Conservation (phyloP, 1,139 yeast species). For the Nadsonia commutata region DNA sequence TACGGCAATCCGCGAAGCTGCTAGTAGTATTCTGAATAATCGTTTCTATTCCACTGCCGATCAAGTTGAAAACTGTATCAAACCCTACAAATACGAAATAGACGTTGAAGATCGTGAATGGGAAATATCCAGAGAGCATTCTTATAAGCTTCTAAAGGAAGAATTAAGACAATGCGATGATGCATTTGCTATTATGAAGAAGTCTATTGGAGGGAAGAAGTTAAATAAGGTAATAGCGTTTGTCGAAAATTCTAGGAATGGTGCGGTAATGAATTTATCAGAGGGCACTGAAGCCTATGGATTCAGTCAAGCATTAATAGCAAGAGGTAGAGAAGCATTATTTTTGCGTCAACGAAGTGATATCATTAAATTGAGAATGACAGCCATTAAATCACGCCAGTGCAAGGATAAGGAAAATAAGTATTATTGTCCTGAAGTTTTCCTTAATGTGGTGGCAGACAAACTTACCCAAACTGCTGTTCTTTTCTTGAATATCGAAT, state of each 20-base stretch:
- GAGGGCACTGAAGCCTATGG: constrained; percentile 52
- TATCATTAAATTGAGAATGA: constrained; percentile 59
- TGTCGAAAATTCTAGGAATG: constrained; percentile 32
- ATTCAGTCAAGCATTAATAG: constrained; percentile 55
- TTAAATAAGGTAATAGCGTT: constrained; percentile 70
- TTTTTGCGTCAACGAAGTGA: constrained; percentile 66
- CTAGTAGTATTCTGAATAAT: constrained; percentile 58
- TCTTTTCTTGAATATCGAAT: constrained; percentile 80
- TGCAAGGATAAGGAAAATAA: constrained; percentile 72
- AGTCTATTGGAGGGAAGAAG: constrained; percentile 68
- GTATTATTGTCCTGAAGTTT: constrained; percentile 87
- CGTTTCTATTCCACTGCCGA: constrained; percentile 88
- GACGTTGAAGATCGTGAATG: constrained; percentile 95
- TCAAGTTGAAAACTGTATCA: constrained; percentile 95
- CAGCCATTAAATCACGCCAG: constrained; percentile 56
- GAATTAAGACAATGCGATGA: constrained; percentile 74
- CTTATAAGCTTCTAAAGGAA: constrained; percentile 59
- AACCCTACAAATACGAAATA: constrained; percentile 93
- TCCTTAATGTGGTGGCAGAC: constrained; percentile 81
- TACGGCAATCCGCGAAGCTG: constrained; percentile 72
- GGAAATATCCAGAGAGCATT: constrained; percentile 66
- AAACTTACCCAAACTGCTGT: constrained; percentile 89
- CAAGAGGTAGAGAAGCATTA: constrained; percentile 67
- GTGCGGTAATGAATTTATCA: constrained; percentile 16
- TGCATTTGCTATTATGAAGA: constrained; percentile 46